phyloP scores from a whole-genome alignment of 1,139 yeast genomes.

The Arxiozyma telluris region DNA sequence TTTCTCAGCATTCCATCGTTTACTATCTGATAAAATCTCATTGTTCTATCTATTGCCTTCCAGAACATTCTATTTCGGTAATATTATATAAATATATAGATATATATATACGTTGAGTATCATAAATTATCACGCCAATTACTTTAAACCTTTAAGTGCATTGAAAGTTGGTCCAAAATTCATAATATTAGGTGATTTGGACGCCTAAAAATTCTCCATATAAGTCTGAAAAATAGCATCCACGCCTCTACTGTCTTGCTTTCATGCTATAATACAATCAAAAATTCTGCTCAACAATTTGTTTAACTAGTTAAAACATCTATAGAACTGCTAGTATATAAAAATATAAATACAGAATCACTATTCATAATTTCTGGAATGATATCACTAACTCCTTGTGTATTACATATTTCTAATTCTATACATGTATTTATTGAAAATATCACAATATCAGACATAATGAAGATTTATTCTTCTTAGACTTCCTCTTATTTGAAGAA shows the following conservation, averaged over 20 bases:
- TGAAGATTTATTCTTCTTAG: not conserved
- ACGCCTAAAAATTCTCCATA: not conserved
- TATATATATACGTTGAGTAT: too few species aligned
- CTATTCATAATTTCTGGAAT: not conserved
- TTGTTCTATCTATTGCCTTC: too few species aligned
- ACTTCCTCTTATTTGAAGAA: not conserved
- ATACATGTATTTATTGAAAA: not conserved
- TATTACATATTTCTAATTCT: not conserved
- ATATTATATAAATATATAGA: too few species aligned
- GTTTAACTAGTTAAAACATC: too few species aligned
- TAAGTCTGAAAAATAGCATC: too few species aligned
- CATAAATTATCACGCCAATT: not conserved
- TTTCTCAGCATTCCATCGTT: too few species aligned
- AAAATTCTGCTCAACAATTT: too few species aligned
- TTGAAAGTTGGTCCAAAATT: not conserved
- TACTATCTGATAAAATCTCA: too few species aligned
- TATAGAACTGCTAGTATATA: too few species aligned
- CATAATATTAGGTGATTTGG: not conserved
- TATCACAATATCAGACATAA: not conserved
- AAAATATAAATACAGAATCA: too few species aligned
- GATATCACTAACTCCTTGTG: not conserved
- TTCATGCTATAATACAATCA: not conserved
- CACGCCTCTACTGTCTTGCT: not conserved
- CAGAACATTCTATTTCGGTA: too few species aligned
- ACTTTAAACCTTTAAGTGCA: not conserved